phyloP scores from a whole-genome alignment of 768 basidiomycete genomes.

The Lactarius pseudohatsudake region DNA sequence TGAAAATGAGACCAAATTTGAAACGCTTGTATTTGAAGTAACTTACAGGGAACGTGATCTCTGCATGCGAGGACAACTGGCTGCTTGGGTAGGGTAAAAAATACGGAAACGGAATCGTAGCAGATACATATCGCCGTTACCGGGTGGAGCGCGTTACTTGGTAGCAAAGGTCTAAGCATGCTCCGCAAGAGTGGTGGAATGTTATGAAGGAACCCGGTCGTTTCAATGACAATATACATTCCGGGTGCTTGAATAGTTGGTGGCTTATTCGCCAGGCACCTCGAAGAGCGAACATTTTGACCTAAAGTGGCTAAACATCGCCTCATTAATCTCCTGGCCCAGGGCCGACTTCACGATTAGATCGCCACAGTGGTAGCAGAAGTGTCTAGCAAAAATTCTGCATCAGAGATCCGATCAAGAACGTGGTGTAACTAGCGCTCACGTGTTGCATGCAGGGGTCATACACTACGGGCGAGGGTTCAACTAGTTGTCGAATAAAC shows the following conservation, averaged over 20 bases:
- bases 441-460: constrained; percentile 55
- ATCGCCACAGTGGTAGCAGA: constrained; percentile 53
- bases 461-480: constrained; percentile 42
- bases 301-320: constrained; percentile 37
- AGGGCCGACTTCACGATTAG: constrained; percentile 45
- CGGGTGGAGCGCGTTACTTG: background rate
- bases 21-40: background rate
- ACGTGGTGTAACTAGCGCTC: background rate
- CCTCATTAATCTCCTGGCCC: constrained; percentile 34
- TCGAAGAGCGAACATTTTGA: constrained; percentile 40
- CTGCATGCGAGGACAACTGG: background rate
- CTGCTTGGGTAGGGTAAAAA: background rate
- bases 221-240: background rate
- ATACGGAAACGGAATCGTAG: background rate
- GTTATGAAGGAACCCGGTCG: background rate
- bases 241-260: background rate
- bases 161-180: background rate
- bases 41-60: background rate
- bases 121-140: background rate
- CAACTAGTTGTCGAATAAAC: background rate
- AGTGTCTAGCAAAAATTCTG: constrained; percentile 38
- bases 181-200: background rate
- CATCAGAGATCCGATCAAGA: constrained; percentile 1
- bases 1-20: background rate
- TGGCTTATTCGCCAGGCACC: background rate